A percentile compares a stretch with the other conserved stretches of the same genome.
These are phyloP conservation scores for Talaromyces verruculosus DNA, from an alignment of 2,329 filamentous ascomycete species.

Conservation along the genomic window DNA sequence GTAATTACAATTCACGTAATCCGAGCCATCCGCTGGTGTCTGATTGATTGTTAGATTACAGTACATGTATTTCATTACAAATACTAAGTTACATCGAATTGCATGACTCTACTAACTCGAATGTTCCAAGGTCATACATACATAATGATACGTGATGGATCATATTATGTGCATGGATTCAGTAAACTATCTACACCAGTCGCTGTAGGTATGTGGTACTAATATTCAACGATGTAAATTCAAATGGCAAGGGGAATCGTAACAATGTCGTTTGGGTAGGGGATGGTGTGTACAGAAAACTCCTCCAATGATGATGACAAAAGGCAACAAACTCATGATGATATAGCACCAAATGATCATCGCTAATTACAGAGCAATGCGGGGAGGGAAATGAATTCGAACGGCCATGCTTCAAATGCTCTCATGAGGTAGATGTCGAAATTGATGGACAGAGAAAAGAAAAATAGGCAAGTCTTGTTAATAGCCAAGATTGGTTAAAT, in stretches of 20 bases:
- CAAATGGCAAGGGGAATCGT: constrained; percentile 15
- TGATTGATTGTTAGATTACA: constrained; percentile 1
- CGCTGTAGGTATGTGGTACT: neutral
- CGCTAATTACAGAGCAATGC: constrained; percentile 1
- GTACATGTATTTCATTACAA: neutral
- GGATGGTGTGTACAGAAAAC: constrained; percentile 19
- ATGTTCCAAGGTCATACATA: neutral
- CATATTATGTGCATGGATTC: constrained; percentile 1
- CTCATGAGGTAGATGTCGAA: neutral
- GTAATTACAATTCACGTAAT: neutral
- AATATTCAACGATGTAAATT: neutral
- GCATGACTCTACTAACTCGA: neutral
- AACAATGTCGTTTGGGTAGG: constrained; percentile 10
- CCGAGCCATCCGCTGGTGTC: neutral
- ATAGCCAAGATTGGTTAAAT: constrained; percentile 44
- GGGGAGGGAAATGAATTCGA: neutral
- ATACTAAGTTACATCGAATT: neutral
- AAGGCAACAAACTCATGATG: constrained; percentile 2
- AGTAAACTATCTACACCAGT: constrained; percentile 1
- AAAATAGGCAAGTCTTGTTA: neutral
- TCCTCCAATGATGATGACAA: constrained; percentile 12
- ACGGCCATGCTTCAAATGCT: constrained; percentile 13
- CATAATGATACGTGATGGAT: neutral
- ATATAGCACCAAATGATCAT: constrained; percentile 4
- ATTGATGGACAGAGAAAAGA: neutral